Evolutionary conservation across 495 filamentous ascomycete genomes (phyloP).

Genomic region (Tuber microsphaerosporum): DNA sequence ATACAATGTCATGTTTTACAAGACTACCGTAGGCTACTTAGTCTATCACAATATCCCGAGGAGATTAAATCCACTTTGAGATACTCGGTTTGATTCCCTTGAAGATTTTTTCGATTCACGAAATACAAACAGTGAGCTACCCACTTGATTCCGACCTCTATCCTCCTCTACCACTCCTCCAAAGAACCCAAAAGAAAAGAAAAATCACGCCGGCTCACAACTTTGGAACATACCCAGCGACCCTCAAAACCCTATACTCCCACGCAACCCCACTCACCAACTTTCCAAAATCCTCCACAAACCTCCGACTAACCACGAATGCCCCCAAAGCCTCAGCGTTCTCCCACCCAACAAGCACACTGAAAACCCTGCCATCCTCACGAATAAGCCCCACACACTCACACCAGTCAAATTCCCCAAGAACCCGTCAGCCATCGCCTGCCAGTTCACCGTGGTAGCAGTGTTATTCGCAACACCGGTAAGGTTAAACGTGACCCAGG

Average conservation of each 20-base stretch:
- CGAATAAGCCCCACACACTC: neutral
- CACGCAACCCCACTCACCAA: neutral
- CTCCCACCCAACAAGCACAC: constrained; percentile 14
- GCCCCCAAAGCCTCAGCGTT: constrained; percentile 1
- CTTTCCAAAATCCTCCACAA: neutral
- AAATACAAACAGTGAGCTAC: neutral
- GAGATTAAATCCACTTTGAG: neutral
- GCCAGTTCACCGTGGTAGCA: neutral
- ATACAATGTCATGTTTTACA: neutral
- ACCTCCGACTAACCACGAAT: neutral
- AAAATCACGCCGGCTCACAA: neutral
- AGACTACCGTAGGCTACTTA: neutral
- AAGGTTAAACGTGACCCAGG: neutral
- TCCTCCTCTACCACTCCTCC: neutral
- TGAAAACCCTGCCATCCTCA: constrained; percentile 11
- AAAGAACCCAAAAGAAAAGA: neutral
- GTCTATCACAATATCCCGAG: neutral
- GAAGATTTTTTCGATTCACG: neutral
- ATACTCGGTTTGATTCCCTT: neutral
- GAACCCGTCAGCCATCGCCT: neutral
- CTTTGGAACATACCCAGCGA: neutral
- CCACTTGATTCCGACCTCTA: neutral
- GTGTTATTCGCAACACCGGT: neutral
- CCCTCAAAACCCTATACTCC: neutral
- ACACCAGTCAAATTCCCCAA: neutral